Conservation (phyloP, 1,284 basidiomycete species). For the Neolentinus lepideus region DNA sequence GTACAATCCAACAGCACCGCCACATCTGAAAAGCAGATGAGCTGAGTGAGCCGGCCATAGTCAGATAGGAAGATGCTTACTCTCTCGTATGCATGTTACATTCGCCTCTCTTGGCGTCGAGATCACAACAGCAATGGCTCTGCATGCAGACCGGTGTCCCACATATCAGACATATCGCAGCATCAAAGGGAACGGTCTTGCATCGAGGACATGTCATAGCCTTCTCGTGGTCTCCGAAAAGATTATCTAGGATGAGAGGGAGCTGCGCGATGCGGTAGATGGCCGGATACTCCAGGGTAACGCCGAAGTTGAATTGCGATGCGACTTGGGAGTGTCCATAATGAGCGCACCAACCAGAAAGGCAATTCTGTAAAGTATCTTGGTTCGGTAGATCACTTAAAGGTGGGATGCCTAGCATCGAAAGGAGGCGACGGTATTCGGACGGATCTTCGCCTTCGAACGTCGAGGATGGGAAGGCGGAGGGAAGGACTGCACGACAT, state of each 20-base stretch:
- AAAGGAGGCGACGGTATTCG: constrained; percentile 81
- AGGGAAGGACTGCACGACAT: constrained; percentile 69
- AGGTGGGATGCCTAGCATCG: constrained; percentile 70
- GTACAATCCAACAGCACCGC: constrained; percentile 83
- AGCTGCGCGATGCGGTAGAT: constrained; percentile 83
- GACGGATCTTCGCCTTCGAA: constrained; percentile 30
- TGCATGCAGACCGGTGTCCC: constrained; percentile 88
- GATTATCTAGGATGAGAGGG: constrained; percentile 76
- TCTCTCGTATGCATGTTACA: constrained; percentile 95
- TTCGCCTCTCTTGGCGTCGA: constrained; percentile 68
- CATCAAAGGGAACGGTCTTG: constrained; percentile 74
- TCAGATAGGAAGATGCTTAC: constrained; percentile 42
- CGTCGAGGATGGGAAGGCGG: constrained; percentile 44
- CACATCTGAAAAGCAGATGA: constrained; percentile 56
- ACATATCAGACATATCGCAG: constrained; percentile 90
- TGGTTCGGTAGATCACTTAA: constrained; percentile 72
- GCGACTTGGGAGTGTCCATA: constrained; percentile 70
- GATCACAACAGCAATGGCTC: constrained; percentile 86
- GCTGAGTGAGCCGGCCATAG: constrained; percentile 3
- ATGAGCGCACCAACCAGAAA: constrained; percentile 80
- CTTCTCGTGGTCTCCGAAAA: constrained; percentile 71
- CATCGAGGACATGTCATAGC: constrained; percentile 74
- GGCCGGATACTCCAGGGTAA: constrained; percentile 78
- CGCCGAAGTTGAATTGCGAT: constrained; percentile 65
- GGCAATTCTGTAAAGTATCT: constrained; percentile 75